Conservation (phyloP, 1,284 basidiomycete genomes). For the Grifola frondosa region DNA sequence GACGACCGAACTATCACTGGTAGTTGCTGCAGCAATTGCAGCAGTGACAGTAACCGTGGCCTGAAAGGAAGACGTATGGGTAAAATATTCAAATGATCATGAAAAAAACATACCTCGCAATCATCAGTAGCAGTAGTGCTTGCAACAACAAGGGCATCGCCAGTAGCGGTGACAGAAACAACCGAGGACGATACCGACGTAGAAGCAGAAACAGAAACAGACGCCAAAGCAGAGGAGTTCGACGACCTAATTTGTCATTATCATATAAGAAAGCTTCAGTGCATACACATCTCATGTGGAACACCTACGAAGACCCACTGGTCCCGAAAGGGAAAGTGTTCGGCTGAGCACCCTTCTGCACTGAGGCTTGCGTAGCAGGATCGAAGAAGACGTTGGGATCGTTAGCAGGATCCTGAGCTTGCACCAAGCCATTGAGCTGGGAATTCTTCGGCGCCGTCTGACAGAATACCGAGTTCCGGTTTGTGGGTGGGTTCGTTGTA, state of each 20-base stretch:
- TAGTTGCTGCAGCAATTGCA: too few species aligned
- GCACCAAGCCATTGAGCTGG: constrained; percentile 40
- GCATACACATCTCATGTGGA: not conserved
- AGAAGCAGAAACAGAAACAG: constrained; percentile 12
- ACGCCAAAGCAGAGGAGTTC: constrained; percentile 20
- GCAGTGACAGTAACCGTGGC: constrained; percentile 18
- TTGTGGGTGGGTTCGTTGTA: constrained; percentile 47
- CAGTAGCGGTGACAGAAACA: constrained; percentile 16
- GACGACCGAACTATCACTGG: too few species aligned
- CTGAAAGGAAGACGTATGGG: not conserved
- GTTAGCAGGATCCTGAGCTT: constrained; percentile 42
- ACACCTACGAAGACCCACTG: constrained; percentile 16
- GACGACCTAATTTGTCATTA: constrained; percentile 6
- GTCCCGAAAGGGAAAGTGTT: constrained; percentile 51
- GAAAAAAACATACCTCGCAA: constrained; percentile 17
- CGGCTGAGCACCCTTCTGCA: constrained; percentile 48
- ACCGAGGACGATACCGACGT: constrained; percentile 4
- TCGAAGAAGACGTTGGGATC: constrained; percentile 54
- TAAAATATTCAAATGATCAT: not conserved
- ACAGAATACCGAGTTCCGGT: constrained; percentile 43
- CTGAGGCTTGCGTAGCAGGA: constrained; percentile 43
- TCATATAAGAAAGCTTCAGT: constrained; percentile 1
- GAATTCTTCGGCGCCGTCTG: constrained; percentile 39
- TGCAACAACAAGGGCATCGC: constrained; percentile 18
- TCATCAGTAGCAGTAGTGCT: constrained; percentile 8